phyloP scores from a whole-genome alignment of 2,329 filamentous ascomycete genomes.

The Dryadomyces sulphureus region DNA sequence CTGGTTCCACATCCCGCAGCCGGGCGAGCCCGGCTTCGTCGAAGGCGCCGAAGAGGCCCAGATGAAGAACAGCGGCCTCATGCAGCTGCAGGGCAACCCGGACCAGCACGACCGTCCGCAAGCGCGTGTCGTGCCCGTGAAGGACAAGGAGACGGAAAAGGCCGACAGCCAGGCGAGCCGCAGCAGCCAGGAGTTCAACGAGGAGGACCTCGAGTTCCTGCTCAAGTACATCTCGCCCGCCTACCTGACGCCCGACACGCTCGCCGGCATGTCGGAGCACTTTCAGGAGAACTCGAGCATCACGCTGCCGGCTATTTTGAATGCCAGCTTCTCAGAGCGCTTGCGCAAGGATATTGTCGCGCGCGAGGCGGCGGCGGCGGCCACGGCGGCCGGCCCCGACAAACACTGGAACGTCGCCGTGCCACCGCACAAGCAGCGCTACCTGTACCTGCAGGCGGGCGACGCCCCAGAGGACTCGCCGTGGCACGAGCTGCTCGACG shows the following conservation, averaged over 20 bases:
- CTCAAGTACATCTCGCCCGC: constrained; percentile 80
- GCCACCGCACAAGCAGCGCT: constrained; percentile 92
- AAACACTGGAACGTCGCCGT: constrained; percentile 56
- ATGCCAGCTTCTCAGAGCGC: constrained; percentile 57
- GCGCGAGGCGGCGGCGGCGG: constrained; percentile 41
- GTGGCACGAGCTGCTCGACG: constrained; percentile 64
- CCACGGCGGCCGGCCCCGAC: constrained; percentile 26
- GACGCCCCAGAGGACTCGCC: constrained; percentile 33
- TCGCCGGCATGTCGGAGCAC: constrained; percentile 64
- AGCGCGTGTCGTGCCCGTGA: constrained; percentile 32
- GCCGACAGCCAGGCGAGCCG: constrained; percentile 31
- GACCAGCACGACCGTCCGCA: constrained; percentile 79
- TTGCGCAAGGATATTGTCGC: constrained; percentile 58
- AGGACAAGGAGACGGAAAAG: constrained; percentile 20
- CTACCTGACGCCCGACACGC: constrained; percentile 82
- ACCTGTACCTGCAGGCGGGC: constrained; percentile 57
- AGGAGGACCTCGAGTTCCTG: constrained; percentile 74
- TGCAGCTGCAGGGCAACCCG: constrained; percentile 82
- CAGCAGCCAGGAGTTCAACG: constrained; percentile 40
- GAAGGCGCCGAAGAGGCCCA: constrained; percentile 78
- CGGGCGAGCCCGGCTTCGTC: constrained; percentile 84
- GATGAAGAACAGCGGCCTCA: constrained; percentile 77
- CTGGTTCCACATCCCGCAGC: constrained; percentile 96
- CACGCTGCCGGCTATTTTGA: constrained; percentile 64
- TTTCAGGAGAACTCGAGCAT: constrained; percentile 78